Evolutionary conservation across 768 basidiomycete species (phyloP).

Genomic region (Cubamyces sp.): DNA sequence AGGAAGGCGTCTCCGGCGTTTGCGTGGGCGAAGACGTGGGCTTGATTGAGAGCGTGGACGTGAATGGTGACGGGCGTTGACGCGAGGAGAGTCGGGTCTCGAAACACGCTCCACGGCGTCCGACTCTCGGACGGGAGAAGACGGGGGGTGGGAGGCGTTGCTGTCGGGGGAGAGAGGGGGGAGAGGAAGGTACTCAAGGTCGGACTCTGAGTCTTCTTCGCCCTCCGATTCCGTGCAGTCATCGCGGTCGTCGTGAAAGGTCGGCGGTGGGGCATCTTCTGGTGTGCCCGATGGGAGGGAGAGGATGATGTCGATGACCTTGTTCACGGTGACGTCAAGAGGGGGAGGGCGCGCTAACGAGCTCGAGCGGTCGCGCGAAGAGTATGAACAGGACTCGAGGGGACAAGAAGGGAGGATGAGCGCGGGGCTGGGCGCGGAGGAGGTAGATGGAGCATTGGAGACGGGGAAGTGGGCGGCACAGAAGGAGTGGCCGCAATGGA

Average conservation of each 20-base stretch:
- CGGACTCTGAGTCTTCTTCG: constrained; percentile 33
- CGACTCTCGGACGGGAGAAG: background rate
- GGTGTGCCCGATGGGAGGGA: constrained; percentile 16
- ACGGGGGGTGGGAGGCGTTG: background rate
- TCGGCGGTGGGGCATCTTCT: background rate
- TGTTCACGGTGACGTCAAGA: constrained; percentile 62
- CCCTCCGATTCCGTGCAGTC: constrained; percentile 35
- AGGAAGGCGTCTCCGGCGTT: constrained; percentile 34
- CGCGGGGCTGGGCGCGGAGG: constrained; percentile 14
- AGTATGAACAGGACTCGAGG: constrained; percentile 39
- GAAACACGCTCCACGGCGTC: background rate
- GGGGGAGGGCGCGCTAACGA: constrained; percentile 25
- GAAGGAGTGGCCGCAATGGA: constrained; percentile 84
- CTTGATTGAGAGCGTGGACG: constrained; percentile 15
- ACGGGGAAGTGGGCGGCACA: constrained; percentile 50
- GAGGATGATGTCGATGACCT: constrained; percentile 51
- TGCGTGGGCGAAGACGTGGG: constrained; percentile 35
- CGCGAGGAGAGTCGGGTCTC: background rate
- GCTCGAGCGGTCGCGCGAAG: constrained; percentile 6
- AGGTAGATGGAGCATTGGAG: constrained; percentile 19
- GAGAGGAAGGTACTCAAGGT: constrained; percentile 25
- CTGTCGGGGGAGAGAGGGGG: constrained; percentile 6
- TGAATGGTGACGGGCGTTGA: constrained; percentile 17
- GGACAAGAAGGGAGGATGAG: constrained; percentile 36
- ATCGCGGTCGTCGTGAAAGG: constrained; percentile 23